Percentiles rank a stretch among this genome's conserved stretches.
Conservation (phyloP, 192 early-diverging fungal genomes). For the Gonapodya prolifera region DNA sequence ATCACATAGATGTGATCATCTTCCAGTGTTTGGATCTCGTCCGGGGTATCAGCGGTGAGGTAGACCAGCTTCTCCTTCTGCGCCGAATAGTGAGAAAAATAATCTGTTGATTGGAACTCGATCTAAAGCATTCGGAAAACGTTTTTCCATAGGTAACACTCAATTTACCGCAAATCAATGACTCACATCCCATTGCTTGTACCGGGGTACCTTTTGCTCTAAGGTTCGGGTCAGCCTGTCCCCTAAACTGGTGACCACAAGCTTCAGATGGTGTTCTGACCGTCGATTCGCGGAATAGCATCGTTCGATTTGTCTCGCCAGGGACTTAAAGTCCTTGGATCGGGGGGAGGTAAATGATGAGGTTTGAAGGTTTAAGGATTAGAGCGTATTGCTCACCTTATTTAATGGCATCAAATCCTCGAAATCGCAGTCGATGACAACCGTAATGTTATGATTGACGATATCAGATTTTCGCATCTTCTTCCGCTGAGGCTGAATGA, state of each 20-base stretch:
- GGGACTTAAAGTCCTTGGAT: slow-evolving; percentile 48
- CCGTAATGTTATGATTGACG: neutral
- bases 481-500: neutral
- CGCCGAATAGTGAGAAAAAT: neutral
- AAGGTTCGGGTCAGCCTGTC: slow-evolving; percentile 37
- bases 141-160: neutral
- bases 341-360: neutral
- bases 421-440: slow-evolving; percentile 30
- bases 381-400: slow-evolving; percentile 16
- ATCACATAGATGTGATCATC: slow-evolving; percentile 72
- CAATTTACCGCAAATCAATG: neutral
- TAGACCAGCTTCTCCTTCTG: slow-evolving; percentile 62
- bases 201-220: slow-evolving; percentile 20
- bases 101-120: neutral
- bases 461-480: neutral
- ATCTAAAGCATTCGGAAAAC: neutral
- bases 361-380: neutral
- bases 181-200: slow-evolving; percentile 36
- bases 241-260: slow-evolving; percentile 48
- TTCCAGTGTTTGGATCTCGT: slow-evolving; percentile 53
- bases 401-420: slow-evolving; percentile 63
- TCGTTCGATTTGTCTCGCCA: slow-evolving; percentile 56
- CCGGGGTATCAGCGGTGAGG: slow-evolving; percentile 77
- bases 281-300: slow-evolving; percentile 63
- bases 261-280: slow-evolving; percentile 29